Evolutionary conservation across 108 stramenopile species (phyloP).

Genomic region (Skeletonema menzelii): DNA sequence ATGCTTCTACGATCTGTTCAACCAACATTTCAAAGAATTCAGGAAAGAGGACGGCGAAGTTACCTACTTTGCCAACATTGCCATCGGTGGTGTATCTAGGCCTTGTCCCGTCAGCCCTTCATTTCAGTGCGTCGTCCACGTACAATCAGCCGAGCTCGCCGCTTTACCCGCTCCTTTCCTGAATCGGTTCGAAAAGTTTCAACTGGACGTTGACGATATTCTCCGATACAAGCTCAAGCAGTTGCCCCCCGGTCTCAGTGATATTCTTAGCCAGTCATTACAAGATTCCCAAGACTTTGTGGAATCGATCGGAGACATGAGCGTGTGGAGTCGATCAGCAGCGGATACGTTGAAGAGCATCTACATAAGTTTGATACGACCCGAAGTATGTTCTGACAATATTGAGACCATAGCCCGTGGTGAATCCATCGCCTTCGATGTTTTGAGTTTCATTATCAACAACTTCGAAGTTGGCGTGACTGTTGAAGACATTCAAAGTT

Average conservation of each 20-base stretch:
- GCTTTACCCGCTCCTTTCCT: constrained; percentile 40
- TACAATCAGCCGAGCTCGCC: constrained; percentile 22
- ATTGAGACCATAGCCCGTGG: not conserved
- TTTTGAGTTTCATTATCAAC: not conserved
- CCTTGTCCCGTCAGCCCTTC: constrained; percentile 18
- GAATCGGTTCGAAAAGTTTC: constrained; percentile 50
- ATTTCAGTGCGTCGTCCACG: constrained; percentile 34
- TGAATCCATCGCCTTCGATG: not conserved
- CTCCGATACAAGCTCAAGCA: constrained; percentile 15
- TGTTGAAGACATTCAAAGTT: constrained; percentile 1
- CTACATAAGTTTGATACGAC: constrained; percentile 23
- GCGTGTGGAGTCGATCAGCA: constrained; percentile 19
- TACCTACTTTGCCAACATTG: constrained; percentile 40
- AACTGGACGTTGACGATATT: constrained; percentile 31
- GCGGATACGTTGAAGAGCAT: constrained; percentile 27
- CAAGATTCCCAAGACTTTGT: constrained; percentile 8
- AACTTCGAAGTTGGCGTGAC: constrained; percentile 4
- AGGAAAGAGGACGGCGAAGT: constrained; percentile 17
- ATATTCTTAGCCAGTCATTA: constrained; percentile 3
- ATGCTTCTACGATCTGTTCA: constrained; percentile 51
- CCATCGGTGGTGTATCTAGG: constrained; percentile 38
- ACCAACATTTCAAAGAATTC: constrained; percentile 41
- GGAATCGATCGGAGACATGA: not conserved
- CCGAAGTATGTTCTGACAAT: not conserved
- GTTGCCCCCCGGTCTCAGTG: constrained; percentile 11